Evolutionary conservation across 2,329 filamentous ascomycete species (phyloP).

Genomic region (Ustulina deusta): DNA sequence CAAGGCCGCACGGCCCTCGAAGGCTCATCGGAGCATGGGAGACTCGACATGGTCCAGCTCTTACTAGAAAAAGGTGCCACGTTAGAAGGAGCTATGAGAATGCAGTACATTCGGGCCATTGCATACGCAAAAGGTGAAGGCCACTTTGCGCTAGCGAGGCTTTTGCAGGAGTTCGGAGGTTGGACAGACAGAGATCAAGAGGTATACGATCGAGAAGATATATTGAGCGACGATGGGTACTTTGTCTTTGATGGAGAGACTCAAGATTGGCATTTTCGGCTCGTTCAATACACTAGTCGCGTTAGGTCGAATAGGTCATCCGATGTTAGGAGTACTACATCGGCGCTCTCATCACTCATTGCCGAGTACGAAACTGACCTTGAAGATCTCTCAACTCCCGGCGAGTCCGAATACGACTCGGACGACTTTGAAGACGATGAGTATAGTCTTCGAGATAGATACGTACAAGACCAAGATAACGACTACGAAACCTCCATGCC

Average conservation of each 20-base stretch:
- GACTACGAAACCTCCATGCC: no score
- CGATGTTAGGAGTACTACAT: no score
- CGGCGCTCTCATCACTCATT: not conserved
- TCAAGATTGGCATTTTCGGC: slow-evolving; percentile 20
- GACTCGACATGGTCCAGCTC: slow-evolving; percentile 35
- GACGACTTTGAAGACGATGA: no score
- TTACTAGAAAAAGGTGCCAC: slow-evolving; percentile 12
- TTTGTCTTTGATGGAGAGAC: slow-evolving; percentile 4
- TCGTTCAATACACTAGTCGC: no score
- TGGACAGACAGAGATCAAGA: slow-evolving; percentile 26
- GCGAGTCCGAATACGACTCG: no score
- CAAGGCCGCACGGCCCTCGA: slow-evolving; percentile 4
- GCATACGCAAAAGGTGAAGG: slow-evolving; percentile 8
- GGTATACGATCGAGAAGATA: slow-evolving; percentile 8
- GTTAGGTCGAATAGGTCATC: no score
- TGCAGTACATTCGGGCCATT: slow-evolving; percentile 23
- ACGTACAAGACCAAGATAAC: no score
- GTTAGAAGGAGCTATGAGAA: slow-evolving; percentile 21
- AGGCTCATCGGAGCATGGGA: slow-evolving; percentile 2
- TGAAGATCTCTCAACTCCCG: not conserved
- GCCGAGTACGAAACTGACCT: not conserved
- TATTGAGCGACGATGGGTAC: slow-evolving; percentile 3
- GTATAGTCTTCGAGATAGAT: no score
- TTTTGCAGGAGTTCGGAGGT: slow-evolving; percentile 7
- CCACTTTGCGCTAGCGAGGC: slow-evolving; percentile 19